Evolutionary conservation across 2,329 filamentous ascomycete species (phyloP).

Genomic region (Sporothrix mexicana): DNA sequence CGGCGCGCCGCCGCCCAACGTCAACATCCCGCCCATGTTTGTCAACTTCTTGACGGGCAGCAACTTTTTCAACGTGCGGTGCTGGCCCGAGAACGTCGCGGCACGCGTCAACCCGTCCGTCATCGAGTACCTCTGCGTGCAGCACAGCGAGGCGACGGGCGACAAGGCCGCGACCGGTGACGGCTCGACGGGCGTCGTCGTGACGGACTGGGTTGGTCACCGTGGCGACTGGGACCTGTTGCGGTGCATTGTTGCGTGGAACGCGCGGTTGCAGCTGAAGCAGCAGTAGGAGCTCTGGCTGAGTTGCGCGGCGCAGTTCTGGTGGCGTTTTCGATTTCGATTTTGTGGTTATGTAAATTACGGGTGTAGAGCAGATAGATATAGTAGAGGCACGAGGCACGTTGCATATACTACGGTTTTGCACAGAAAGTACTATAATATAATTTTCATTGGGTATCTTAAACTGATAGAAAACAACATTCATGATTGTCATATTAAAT

Average conservation of each 20-base stretch:
- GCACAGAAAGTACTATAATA: no score
- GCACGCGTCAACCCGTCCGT: conserved; percentile 82
- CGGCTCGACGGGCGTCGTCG: conserved; percentile 82
- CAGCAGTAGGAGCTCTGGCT: conserved; percentile 43
- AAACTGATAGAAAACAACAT: neutral
- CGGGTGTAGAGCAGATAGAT: conserved; percentile 19
- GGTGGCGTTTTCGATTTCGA: no score
- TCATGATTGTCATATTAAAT: neutral
- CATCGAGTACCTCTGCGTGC: conserved; percentile 65
- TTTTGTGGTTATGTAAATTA: neutral
- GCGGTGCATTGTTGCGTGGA: conserved; percentile 88
- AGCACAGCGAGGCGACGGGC: conserved; percentile 57
- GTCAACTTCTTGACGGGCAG: conserved; percentile 90
- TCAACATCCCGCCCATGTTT: conserved; percentile 67
- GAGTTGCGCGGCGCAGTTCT: neutral
- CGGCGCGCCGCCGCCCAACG: conserved; percentile 32
- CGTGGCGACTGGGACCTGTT: conserved; percentile 90
- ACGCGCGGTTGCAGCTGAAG: conserved; percentile 67
- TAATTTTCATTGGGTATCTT: conserved; percentile 9
- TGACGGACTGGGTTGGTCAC: conserved; percentile 91
- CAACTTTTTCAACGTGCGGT: conserved; percentile 91
- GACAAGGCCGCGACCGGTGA: conserved; percentile 62
- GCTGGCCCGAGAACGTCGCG: conserved; percentile 94
- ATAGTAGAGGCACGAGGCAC: neutral
- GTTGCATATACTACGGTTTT: conserved; percentile 5